These are phyloP conservation scores for Phytophthora megakarya DNA, from an alignment of 352 stramenopile genomes.

Conservation along the genomic window DNA sequence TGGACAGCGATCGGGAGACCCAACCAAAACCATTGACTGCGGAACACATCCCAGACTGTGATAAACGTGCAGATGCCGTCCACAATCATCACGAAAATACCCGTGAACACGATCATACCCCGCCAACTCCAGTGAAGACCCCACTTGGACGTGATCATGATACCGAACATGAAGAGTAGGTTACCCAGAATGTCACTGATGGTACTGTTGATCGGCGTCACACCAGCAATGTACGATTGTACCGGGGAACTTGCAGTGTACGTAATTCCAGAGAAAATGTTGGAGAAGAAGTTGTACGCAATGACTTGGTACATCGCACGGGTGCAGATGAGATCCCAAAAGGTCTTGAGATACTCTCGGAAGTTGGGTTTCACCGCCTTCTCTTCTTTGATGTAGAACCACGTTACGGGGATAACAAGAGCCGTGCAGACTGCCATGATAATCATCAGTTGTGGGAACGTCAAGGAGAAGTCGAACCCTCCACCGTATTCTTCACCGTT, in stretches of 20 bases:
- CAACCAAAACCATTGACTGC: constrained; percentile 44
- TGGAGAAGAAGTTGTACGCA: constrained; percentile 41
- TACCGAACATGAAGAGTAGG: constrained; percentile 25
- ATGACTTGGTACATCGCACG: constrained; percentile 52
- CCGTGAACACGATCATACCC: constrained; percentile 35
- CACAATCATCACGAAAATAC: constrained; percentile 27
- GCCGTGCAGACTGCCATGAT: constrained; percentile 31
- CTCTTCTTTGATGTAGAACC: constrained; percentile 47
- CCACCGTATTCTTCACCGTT: constrained; percentile 56
- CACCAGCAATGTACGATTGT: constrained; percentile 35
- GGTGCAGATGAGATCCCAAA: constrained; percentile 43
- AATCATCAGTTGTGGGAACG: constrained; percentile 39
- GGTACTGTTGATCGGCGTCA: constrained; percentile 40
- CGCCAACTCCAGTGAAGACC: constrained; percentile 52
- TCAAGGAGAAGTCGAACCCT: constrained; percentile 45
- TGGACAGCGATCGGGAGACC: constrained; percentile 33
- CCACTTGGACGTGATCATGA: constrained; percentile 38
- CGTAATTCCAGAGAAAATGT: constrained; percentile 40
- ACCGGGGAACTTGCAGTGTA: constrained; percentile 35
- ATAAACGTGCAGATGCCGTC: constrained; percentile 32
- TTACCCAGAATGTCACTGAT: constrained; percentile 35
- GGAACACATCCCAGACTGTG: constrained; percentile 42
- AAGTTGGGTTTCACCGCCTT: constrained; percentile 42
- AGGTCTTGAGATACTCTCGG: constrained; percentile 28
- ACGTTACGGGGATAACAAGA: constrained; percentile 36